Evolutionary conservation across 2,329 filamentous ascomycete genomes (phyloP).

Genomic region (Aspergillus cejpii): DNA sequence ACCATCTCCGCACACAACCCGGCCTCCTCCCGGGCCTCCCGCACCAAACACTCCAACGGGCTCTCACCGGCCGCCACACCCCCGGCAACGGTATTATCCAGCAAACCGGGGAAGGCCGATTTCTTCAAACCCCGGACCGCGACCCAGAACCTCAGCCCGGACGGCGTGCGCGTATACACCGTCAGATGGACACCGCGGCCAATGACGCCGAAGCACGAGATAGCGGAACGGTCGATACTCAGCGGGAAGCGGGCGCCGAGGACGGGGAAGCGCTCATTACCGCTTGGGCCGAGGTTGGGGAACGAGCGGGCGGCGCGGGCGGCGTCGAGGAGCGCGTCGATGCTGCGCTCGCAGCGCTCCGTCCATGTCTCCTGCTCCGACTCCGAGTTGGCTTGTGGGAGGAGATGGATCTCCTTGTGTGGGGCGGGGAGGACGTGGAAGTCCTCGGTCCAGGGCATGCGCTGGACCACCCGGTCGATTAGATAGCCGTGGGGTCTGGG

Average conservation of each 20-base stretch:
- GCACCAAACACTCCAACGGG: constrained; percentile 7
- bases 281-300: constrained; percentile 1
- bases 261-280: constrained; percentile 6
- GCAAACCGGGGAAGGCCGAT: constrained; percentile 1
- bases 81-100: constrained; percentile 9
- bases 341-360: not conserved
- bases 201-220: constrained; percentile 6
- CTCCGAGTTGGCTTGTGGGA: not conserved
- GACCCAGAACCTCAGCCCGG: constrained; percentile 6
- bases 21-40: constrained; percentile 8
- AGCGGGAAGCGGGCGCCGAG: constrained; percentile 5
- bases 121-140: constrained; percentile 5
- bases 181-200: constrained; percentile 9
- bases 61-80: constrained; percentile 7
- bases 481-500: constrained; percentile 7
- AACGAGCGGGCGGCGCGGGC: constrained; percentile 3
- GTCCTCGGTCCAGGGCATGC: constrained; percentile 10
- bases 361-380: constrained; percentile 5
- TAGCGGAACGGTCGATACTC: constrained; percentile 4
- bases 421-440: constrained; percentile 2
- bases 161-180: constrained; percentile 1
- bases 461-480: constrained; percentile 1
- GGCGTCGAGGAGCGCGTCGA: constrained; percentile 1
- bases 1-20: constrained; percentile 1
- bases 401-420: constrained; percentile 4